Percentiles rank a stretch among this genome's conserved stretches.
Conservation (phyloP, 306 rosid genomes). For the Lotus japonicus region DNA sequence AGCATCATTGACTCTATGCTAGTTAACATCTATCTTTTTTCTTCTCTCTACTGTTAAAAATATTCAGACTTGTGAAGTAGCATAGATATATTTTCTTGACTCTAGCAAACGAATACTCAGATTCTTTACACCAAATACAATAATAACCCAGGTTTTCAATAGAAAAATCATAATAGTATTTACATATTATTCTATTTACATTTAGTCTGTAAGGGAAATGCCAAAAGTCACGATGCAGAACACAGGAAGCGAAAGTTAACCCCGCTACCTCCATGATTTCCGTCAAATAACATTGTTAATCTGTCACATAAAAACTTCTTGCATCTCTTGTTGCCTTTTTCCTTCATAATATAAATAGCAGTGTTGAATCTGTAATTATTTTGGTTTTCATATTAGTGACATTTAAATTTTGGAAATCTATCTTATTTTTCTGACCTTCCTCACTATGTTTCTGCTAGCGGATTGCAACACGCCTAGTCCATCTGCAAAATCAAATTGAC, state of each 20-base stretch:
- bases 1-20: conserved; percentile 7
- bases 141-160: no score
- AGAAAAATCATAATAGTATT: no score
- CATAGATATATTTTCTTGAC: neutral
- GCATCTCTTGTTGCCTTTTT: no score
- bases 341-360: no score
- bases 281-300: no score
- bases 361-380: neutral
- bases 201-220: no score
- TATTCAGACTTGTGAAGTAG: neutral
- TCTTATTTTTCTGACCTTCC: neutral
- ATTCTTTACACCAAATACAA: neutral
- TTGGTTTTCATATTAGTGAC: neutral
- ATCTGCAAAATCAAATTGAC: conserved; percentile 28
- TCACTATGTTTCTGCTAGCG: conserved; percentile 19
- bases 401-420: neutral
- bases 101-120: neutral
- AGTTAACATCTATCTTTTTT: neutral
- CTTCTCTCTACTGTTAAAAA: neutral
- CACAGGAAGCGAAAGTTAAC: no score
- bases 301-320: no score
- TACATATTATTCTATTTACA: no score
- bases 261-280: no score
- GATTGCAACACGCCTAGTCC: conserved; percentile 10
- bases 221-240: no score